Evolutionary conservation across 1,139 yeast species (phyloP).

Genomic region (Blastobotrys raffinosifermentans): DNA sequence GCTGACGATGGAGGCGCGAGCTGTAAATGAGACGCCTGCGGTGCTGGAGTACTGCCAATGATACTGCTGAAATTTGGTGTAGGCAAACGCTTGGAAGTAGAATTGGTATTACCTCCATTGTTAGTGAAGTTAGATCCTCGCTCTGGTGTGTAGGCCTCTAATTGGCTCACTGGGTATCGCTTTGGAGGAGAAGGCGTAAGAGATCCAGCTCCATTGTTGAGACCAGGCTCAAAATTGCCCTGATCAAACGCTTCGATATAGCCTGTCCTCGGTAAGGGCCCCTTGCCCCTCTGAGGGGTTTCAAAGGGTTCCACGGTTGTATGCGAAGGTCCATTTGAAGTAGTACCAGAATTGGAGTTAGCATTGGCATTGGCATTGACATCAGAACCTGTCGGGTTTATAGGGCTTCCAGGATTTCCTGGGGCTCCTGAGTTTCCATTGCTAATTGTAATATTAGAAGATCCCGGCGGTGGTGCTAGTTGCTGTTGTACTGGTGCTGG

Average conservation of each 20-base stretch:
- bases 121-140: slow-evolving; percentile 41
- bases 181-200: slow-evolving; percentile 34
- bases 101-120: background rate
- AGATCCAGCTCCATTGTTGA: slow-evolving; percentile 3
- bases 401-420: background rate
- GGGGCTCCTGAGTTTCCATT: background rate
- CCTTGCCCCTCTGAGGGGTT: slow-evolving; percentile 4
- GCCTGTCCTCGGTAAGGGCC: slow-evolving; percentile 8
- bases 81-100: background rate
- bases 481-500: slow-evolving; percentile 16
- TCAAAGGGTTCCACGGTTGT: background rate
- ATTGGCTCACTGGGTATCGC: slow-evolving; percentile 42
- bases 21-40: slow-evolving; percentile 25
- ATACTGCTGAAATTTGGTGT: background rate
- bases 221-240: background rate
- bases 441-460: background rate
- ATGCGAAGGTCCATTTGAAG: background rate
- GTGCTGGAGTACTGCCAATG: slow-evolving; percentile 20
- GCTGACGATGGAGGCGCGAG: slow-evolving; percentile 38
- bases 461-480: slow-evolving; percentile 12
- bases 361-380: background rate
- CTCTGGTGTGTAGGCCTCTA: slow-evolving; percentile 81
- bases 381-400: background rate
- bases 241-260: slow-evolving; percentile 7
- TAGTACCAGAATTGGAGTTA: background rate